phyloP scores from a whole-genome alignment of 2,329 filamentous ascomycete species.

The Diaporthe helianthi region DNA sequence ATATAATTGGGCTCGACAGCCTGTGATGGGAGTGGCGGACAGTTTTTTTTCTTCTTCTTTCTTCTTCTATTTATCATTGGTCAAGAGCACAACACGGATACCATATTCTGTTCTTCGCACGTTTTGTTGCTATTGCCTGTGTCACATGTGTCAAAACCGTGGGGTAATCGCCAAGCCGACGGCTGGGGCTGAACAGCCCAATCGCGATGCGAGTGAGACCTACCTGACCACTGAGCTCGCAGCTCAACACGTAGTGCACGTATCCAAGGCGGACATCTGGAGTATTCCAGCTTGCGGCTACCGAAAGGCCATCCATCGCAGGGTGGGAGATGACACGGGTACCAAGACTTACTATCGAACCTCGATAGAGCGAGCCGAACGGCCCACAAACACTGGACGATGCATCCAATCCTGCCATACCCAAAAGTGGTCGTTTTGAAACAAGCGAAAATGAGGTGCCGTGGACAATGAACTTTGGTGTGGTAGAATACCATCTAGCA shows the following conservation, averaged over 20 bases:
- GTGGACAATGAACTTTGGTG: background rate
- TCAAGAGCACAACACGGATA: constrained; percentile 34
- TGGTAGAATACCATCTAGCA: background rate
- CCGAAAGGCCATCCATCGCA: background rate
- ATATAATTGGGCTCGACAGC: constrained; percentile 28
- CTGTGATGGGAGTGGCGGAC: constrained; percentile 24
- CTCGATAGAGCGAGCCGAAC: background rate
- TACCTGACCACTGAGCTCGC: background rate
- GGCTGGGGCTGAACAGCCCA: background rate
- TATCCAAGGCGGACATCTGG: background rate
- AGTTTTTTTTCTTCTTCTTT: constrained; percentile 15
- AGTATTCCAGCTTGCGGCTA: background rate
- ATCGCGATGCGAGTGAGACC: background rate
- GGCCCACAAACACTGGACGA: constrained; percentile 21
- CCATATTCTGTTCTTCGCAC: constrained; percentile 28
- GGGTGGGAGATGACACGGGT: background rate
- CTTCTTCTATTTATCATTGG: constrained; percentile 9
- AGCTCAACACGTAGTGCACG: background rate
- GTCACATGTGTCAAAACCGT: background rate
- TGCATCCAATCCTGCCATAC: background rate
- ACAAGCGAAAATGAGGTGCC: background rate
- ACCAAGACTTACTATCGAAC: background rate
- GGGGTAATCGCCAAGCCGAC: background rate
- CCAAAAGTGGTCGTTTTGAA: background rate
- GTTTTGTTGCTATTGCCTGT: background rate